These are phyloP conservation scores for Acaromyces ingoldii DNA, from an alignment of 1,284 basidiomycete genomes.

Conservation along the genomic window DNA sequence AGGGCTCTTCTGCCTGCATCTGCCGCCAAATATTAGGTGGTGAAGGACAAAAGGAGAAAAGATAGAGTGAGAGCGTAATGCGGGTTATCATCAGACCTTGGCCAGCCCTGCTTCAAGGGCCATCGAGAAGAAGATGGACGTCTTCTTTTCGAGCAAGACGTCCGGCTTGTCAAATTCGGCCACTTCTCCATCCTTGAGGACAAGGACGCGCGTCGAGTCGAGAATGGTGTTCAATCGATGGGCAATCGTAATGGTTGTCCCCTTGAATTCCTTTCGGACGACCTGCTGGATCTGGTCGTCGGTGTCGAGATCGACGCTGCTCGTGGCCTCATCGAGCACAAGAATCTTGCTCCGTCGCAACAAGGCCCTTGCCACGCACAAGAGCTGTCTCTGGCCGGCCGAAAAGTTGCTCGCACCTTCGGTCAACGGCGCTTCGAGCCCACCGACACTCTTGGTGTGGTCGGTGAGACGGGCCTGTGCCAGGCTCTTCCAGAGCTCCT, in stretches of 20 bases:
- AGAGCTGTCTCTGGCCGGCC: constrained; percentile 66
- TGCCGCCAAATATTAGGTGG: no score
- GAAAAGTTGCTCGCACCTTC: constrained; percentile 77
- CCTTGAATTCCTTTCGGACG: constrained; percentile 59
- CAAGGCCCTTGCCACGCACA: constrained; percentile 51
- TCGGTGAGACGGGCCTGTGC: constrained; percentile 66
- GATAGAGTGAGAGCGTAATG: no score
- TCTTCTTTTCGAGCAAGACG: constrained; percentile 60
- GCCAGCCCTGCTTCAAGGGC: constrained; percentile 47
- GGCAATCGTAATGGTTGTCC: constrained; percentile 56
- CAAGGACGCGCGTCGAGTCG: constrained; percentile 75
- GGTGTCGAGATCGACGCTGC: constrained; percentile 72
- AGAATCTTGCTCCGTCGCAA: constrained; percentile 66
- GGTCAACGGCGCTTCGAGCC: constrained; percentile 69
- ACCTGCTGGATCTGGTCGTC: constrained; percentile 78
- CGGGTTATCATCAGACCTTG: neutral
- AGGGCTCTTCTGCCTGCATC: no score
- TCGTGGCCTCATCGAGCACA: constrained; percentile 77
- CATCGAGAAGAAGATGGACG: constrained; percentile 50
- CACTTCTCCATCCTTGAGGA: constrained; percentile 72
- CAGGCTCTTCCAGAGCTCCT: constrained; percentile 74
- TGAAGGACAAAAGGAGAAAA: no score
- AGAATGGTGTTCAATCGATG: constrained; percentile 87
- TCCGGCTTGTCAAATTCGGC: constrained; percentile 70
- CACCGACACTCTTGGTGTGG: constrained; percentile 68